phyloP scores from a whole-genome alignment of 176 grass and related monocot genomes.

The Ampelocalamus luodianensis region DNA sequence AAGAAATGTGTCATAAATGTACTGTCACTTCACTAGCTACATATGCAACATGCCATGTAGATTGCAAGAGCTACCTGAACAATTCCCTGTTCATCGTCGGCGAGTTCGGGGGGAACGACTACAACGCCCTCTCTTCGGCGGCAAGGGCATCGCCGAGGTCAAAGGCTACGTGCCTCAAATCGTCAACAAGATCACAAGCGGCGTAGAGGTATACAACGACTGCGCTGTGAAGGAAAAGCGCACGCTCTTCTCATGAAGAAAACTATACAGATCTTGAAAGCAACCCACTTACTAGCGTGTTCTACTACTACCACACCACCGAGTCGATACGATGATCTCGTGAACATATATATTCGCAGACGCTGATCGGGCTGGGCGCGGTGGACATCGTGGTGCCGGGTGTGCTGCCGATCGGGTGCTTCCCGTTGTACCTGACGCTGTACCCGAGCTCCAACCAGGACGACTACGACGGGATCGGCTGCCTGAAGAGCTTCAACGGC shows the following conservation, averaged over 20 bases:
- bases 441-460: slow-evolving; percentile 54
- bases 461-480: slow-evolving; percentile 72
- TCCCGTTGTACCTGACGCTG: slow-evolving; percentile 78
- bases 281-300: background rate
- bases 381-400: slow-evolving; percentile 79
- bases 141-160: slow-evolving; percentile 53
- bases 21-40: background rate
- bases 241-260: too few relatives aligned
- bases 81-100: slow-evolving; percentile 65
- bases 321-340: background rate
- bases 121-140: slow-evolving; percentile 72
- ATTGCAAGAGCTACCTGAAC: slow-evolving; percentile 62
- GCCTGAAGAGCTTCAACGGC: slow-evolving; percentile 63
- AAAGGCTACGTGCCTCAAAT: slow-evolving; percentile 60
- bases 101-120: slow-evolving; percentile 88
- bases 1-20: background rate
- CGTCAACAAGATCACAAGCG: slow-evolving; percentile 53
- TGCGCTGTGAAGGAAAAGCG: background rate
- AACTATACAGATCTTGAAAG: background rate
- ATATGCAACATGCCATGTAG: slow-evolving; percentile 10
- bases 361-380: slow-evolving; percentile 63
- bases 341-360: slow-evolving; percentile 29
- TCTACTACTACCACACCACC: too few relatives aligned
- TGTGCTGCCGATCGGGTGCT: slow-evolving; percentile 75
- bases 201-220: slow-evolving; percentile 59